Evolutionary conservation across 192 early-diverging fungal species (phyloP), one percentile per base, ranked within the genome.

Genomic region (Rhizophagus clarus): DNA sequence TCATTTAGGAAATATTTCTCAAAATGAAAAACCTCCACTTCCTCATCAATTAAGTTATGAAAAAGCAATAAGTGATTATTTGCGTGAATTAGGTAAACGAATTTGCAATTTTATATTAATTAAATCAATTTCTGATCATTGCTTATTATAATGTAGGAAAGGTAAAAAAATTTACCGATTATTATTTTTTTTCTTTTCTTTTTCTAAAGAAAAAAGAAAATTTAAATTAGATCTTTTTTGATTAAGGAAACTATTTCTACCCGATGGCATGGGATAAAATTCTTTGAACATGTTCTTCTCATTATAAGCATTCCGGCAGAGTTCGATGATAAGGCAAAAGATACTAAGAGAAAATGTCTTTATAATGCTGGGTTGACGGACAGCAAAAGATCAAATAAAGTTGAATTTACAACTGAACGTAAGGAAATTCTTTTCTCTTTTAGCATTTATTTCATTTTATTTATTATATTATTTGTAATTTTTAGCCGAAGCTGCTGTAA

Each of bases 251-350:
- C 42, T 45, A 12, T 45, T 45, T 7, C 15, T 7, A 61, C 49
- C 17, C 28, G 51, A 29, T 74, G 51, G 73, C 73, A 40, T 8
- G 47, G 26, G 7, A 17, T 74, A 22, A 34, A 34, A 17, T 61
- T 74, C 31, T 74, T 26, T 32, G 24, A 29, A 24, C n/a, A 74
- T 10, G 32, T 61, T 32, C 24, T 89, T 8, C 20, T 61, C n/a
- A 15, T 88, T 86, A 51, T 89, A 15, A 4, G 87, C 87, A 5
- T 86, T 15, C 88, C 88, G 8, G 88, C 88, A n/a, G 87, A 88
- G 84, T 89, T 86, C 12, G 87, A 87, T 8, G 87, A 88, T 82
- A 86, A 81, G 84, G 86, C 89, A 47, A 90, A 87, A 74, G 81
- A 77, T 29, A 87, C 85, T 5, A 87, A 88, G 85, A 77, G 89